Base-by-base conservation (phyloP, 2,329 filamentous ascomycete genomes). In the Teratosphaeria destructans region DNA sequence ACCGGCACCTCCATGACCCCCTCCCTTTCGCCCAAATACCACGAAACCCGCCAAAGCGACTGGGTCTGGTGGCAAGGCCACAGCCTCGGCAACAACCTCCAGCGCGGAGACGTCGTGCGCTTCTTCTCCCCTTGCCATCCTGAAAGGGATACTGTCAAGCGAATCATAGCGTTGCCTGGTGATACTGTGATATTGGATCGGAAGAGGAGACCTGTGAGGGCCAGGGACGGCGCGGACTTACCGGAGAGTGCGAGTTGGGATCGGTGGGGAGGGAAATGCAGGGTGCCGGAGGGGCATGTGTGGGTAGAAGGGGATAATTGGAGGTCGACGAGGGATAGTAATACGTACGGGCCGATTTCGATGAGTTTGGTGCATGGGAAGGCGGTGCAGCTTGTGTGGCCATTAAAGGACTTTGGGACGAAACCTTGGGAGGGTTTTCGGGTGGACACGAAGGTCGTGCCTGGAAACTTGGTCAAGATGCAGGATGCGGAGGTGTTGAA, bases 271-370 rank as follows among this genome's bases (percentile, higher is more conserved):
- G 63, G 57, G 72, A 1, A 65, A 60, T 71, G 88, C 54, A 80
- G 81, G 63, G 83, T 99, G 26, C 93, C 92, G 5, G 81, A 81
- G 63, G 90, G 90, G 19, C 92, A 97, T 76, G 81, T 97, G 32
- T 99, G 94, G 94, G 85, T 99, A 0, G 93, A 97, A 72, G 94
- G 94, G 1, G 94, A 99, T 71, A 90, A 88, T 67, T 82, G 83
- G 66, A 80, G 82, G 56, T 82, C 83, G 67, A 90, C 84, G 59
- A 73, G 86, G 61, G 94, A 99, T 76, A 96, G 91, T 74, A 95
- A 96, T 74, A 85, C 85, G 12, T 96, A 95, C 73, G 94, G 94
- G 0, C 90, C 94, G 5, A 72, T 80, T 52, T 69, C 72, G 62
- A 84, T 83, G 64, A 83, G 82, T 58, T 72, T 97, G 63, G 82